Conservation (phyloP, 345 rosid species). For the Corchorus olitorius region DNA sequence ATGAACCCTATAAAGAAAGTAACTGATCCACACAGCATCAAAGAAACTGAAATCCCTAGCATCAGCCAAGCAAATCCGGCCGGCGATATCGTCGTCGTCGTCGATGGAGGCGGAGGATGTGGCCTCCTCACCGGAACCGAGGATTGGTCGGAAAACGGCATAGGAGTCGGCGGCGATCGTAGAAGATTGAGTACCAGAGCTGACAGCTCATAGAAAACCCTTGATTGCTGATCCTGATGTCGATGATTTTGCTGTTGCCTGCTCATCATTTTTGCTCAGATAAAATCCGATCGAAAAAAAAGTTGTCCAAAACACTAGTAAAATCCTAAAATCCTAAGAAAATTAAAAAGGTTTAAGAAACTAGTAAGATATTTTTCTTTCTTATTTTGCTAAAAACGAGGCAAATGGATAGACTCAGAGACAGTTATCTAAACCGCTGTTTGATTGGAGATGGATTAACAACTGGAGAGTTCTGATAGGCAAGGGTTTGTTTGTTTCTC, state of each 20-base stretch:
- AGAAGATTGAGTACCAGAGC: constrained; percentile 61
- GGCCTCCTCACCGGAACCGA: constrained; percentile 21
- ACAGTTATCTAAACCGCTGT: constrained; percentile 30
- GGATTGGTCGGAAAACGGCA: constrained; percentile 40
- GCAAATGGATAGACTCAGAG: constrained; percentile 37
- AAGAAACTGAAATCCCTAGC: constrained; percentile 71
- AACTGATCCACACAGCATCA: constrained; percentile 92
- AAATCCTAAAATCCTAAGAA: background rate
- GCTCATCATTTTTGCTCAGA: constrained; percentile 45
- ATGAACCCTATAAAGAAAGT: constrained; percentile 91
- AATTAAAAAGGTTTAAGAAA: background rate
- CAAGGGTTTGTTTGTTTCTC: constrained; percentile 37
- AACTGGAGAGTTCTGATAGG: constrained; percentile 23
- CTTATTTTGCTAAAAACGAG: constrained; percentile 32
- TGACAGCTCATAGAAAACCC: constrained; percentile 66
- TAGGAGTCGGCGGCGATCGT: constrained; percentile 65
- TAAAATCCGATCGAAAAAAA: background rate
- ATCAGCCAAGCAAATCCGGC: constrained; percentile 85
- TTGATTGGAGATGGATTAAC: constrained; percentile 25
- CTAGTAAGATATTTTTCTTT: background rate
- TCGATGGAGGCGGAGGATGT: constrained; percentile 24
- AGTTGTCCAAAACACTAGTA: background rate
- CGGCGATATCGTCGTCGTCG: constrained; percentile 61
- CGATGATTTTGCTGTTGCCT: constrained; percentile 39
- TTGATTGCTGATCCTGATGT: constrained; percentile 52